These are phyloP conservation scores for Colletotrichum graminicola DNA, from an alignment of 2,329 filamentous ascomycete species.

Conservation along the genomic window DNA sequence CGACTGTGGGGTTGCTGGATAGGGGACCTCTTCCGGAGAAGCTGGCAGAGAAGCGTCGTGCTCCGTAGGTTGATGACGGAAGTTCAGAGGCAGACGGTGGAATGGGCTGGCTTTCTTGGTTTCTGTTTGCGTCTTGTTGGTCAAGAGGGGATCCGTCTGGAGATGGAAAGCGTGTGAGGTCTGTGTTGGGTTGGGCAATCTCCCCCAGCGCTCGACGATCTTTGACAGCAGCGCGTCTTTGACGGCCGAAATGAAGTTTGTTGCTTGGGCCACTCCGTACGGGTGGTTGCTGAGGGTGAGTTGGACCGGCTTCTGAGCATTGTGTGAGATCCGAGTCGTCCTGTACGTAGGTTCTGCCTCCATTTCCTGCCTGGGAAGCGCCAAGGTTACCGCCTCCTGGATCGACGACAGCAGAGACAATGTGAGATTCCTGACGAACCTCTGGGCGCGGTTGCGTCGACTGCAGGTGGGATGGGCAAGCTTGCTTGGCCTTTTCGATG, in stretches of 20 bases:
- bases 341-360: not conserved
- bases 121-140: not conserved
- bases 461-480: not conserved
- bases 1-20: constrained; percentile 48
- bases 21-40: constrained; percentile 46
- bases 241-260: constrained; percentile 1
- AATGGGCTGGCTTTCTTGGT: not conserved
- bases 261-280: not conserved
- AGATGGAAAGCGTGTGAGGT: not conserved
- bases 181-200: constrained; percentile 22
- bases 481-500: constrained; percentile 45
- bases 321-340: not conserved
- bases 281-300: constrained; percentile 32
- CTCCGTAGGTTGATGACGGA: not conserved
- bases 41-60: constrained; percentile 49
- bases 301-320: not conserved
- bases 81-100: not conserved
- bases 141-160: not conserved
- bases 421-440: not conserved
- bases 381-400: not conserved
- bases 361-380: not conserved
- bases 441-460: not conserved
- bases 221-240: constrained; percentile 9
- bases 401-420: not conserved
- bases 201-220: constrained; percentile 31